These are phyloP conservation scores for Sisymbrium altissimum DNA, from an alignment of 345 rosid genomes.

Conservation along the genomic window DNA sequence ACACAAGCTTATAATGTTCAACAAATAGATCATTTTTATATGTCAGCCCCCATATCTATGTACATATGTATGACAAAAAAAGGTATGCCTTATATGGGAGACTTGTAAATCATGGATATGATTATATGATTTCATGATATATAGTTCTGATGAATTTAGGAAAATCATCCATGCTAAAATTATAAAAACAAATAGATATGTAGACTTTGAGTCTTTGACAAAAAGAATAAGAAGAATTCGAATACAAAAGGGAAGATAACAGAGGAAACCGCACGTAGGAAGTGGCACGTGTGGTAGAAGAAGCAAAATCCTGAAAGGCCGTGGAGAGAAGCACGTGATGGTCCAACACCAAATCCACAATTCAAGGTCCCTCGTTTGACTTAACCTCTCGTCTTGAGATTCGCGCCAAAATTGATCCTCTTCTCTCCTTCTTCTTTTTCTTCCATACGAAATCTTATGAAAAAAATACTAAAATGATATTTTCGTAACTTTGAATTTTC, in stretches of 20 bases:
- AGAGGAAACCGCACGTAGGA: conserved; percentile 12
- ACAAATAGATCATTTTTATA: background rate
- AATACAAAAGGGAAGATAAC: background rate
- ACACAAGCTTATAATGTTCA: background rate
- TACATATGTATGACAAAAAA: background rate
- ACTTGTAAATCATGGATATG: background rate
- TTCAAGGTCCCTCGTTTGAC: conserved; percentile 43
- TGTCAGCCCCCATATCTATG: background rate
- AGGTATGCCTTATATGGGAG: background rate
- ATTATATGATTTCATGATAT: background rate
- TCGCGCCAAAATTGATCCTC: background rate
- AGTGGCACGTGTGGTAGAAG: conserved; percentile 33
- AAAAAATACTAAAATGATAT: background rate
- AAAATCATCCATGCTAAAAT: background rate
- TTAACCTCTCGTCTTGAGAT: conserved; percentile 22
- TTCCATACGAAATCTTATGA: background rate
- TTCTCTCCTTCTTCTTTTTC: background rate
- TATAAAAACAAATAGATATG: background rate
- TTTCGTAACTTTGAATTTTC: background rate
- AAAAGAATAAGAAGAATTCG: conserved; percentile 7
- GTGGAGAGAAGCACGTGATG: conserved; percentile 37
- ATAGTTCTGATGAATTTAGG: background rate
- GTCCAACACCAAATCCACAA: conserved; percentile 36
- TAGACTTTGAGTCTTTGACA: conserved; percentile 5
- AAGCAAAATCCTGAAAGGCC: conserved; percentile 32